Percentiles rank a stretch among this genome's conserved stretches.
phyloP scores from a whole-genome alignment of 257 asterid species.

The Lantana camara region DNA sequence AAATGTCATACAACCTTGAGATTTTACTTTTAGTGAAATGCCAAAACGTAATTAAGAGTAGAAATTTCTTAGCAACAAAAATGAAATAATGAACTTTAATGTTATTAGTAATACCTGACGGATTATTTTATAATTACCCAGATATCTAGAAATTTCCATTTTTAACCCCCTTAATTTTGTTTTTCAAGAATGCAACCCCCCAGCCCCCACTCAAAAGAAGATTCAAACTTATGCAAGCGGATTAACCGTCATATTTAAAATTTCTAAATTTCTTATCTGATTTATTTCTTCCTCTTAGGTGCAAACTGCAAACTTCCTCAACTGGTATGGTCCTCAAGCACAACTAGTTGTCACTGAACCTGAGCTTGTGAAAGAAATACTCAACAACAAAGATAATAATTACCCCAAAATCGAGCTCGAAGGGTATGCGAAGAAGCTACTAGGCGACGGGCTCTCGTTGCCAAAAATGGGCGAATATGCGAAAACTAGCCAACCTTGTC shows the following conservation, averaged over 20 bases:
- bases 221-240: no score
- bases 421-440: conserved; percentile 57
- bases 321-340: conserved; percentile 61
- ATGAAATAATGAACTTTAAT: no score
- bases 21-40: no score
- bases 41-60: no score
- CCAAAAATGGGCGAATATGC: conserved; percentile 59
- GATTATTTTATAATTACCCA: no score
- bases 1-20: no score
- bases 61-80: no score
- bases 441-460: conserved; percentile 75
- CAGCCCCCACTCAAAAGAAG: no score
- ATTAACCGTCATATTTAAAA: neutral
- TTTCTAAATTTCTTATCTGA: neutral
- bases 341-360: conserved; percentile 63
- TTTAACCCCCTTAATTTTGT: no score
- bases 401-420: conserved; percentile 66
- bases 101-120: no score
- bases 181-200: no score
- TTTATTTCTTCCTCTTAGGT: conserved; percentile 36
- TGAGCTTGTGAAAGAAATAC: conserved; percentile 55
- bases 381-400: conserved; percentile 43
- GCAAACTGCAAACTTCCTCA: conserved; percentile 48
- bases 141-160: no score
- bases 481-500: conserved; percentile 58